Conservation (phyloP, 371 early-diverging fungal genomes). For the Paraphysoderma sedebokerense region DNA sequence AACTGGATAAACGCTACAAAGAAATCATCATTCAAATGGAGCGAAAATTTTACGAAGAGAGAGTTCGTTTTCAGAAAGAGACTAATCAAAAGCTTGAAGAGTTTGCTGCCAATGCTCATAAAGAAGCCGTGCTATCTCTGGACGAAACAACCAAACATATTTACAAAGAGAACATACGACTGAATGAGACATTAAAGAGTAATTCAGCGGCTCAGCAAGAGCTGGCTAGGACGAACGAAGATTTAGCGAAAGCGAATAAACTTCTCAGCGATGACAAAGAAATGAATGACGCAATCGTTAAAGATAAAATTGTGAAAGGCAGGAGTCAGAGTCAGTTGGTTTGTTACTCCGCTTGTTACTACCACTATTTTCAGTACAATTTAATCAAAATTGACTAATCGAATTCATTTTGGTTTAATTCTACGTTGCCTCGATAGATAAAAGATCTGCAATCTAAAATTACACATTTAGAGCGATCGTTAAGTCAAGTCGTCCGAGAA, state of each 20-base stretch:
- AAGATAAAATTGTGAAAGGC: conserved; percentile 26
- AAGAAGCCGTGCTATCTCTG: conserved; percentile 28
- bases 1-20: conserved; percentile 25
- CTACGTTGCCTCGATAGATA: conserved; percentile 11
- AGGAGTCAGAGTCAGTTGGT: conserved; percentile 25
- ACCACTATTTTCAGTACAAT: neutral
- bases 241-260: conserved; percentile 11
- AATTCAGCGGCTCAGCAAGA: conserved; percentile 28
- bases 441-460: conserved; percentile 22
- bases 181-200: conserved; percentile 25
- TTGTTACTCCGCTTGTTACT: neutral
- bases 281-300: conserved; percentile 27
- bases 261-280: conserved; percentile 25
- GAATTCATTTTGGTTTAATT: neutral
- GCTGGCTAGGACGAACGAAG: conserved; percentile 14
- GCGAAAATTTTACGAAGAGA: conserved; percentile 29
- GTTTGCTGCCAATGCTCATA: conserved; percentile 28
- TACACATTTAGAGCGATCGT: conserved; percentile 23
- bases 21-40: conserved; percentile 25
- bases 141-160: conserved; percentile 30
- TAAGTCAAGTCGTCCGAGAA: conserved; percentile 27
- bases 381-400: conserved; percentile 1
- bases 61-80: conserved; percentile 30
- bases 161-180: conserved; percentile 28
- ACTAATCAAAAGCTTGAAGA: conserved; percentile 27